These are phyloP conservation scores for Daldinia vernicosa DNA, from an alignment of 495 filamentous ascomycete species.

Conservation along the genomic window DNA sequence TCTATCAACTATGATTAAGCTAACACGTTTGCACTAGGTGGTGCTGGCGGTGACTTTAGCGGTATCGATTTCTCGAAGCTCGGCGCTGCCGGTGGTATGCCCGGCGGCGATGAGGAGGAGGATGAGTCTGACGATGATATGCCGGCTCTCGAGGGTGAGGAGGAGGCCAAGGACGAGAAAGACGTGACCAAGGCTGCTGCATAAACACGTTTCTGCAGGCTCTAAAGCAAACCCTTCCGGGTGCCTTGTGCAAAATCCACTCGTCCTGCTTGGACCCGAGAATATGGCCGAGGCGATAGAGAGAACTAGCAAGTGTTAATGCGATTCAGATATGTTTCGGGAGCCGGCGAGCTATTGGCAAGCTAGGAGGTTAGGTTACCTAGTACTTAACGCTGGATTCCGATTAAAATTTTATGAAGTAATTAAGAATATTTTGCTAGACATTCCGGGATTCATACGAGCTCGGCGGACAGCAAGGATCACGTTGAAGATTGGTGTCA, in stretches of 20 bases:
- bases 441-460: constrained; percentile 24
- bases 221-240: constrained; percentile 32
- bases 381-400: constrained; percentile 35
- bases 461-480: constrained; percentile 11
- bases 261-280: constrained; percentile 23
- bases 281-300: constrained; percentile 23
- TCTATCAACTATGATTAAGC: constrained; percentile 19
- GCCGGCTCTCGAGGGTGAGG: constrained; percentile 54
- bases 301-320: constrained; percentile 30
- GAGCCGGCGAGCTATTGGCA: constrained; percentile 41
- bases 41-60: constrained; percentile 69
- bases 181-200: constrained; percentile 51
- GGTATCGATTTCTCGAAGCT: constrained; percentile 94
- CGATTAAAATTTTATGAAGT: constrained; percentile 34
- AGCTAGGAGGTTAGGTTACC: constrained; percentile 42
- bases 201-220: constrained; percentile 27
- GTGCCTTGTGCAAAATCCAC: constrained; percentile 19
- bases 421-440: constrained; percentile 32
- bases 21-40: constrained; percentile 47
- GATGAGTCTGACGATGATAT: constrained; percentile 57
- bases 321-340: constrained; percentile 39
- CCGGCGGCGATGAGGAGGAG: constrained; percentile 67
- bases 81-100: constrained; percentile 68
- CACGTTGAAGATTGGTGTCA: constrained; percentile 11
- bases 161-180: constrained; percentile 61